A percentile compares a stretch with the other conserved stretches of the same genome.
Evolutionary conservation across 2,329 filamentous ascomycete species (phyloP).

Genomic region (Phaeosphaeriaceae sp.): DNA sequence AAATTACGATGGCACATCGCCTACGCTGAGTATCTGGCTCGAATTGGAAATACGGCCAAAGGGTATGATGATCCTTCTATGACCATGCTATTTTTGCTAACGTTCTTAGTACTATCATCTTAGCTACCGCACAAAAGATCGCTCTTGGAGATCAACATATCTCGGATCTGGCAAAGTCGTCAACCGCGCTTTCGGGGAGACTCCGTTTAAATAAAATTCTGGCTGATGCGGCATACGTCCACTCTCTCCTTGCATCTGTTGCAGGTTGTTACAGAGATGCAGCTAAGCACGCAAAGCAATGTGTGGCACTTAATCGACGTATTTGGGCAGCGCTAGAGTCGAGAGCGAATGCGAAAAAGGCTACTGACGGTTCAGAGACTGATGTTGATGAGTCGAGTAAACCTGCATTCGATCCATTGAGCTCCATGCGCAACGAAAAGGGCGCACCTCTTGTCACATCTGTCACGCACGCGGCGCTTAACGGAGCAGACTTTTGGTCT

Average conservation of each 20-base stretch:
- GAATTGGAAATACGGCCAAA: conserved; percentile 69
- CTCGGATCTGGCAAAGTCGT: conserved; percentile 37
- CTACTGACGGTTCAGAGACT: conserved; percentile 18
- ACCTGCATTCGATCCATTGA: conserved; percentile 32
- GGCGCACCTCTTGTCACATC: conserved; percentile 46
- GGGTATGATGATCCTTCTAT: conserved; percentile 46
- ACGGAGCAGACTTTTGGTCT: conserved; percentile 77
- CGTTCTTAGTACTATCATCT: conserved; percentile 29
- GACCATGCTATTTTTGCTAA: conserved; percentile 16
- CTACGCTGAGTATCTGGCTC: conserved; percentile 75
- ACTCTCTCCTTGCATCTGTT: conserved; percentile 70
- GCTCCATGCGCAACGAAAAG: conserved; percentile 38
- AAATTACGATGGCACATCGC: conserved; percentile 69
- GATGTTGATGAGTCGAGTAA: conserved; percentile 24
- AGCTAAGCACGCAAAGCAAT: conserved; percentile 56
- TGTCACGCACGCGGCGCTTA: conserved; percentile 53
- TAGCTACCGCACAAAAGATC: conserved; percentile 38
- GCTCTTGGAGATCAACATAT: conserved; percentile 37
- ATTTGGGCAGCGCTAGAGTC: conserved; percentile 61
- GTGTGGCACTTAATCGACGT: conserved; percentile 57
- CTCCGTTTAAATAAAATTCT: conserved; percentile 58
- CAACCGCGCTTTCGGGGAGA: conserved; percentile 42
- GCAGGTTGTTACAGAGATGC: conserved; percentile 55
- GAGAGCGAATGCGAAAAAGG: conserved; percentile 32
- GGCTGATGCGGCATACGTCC: conserved; percentile 67